Percentiles rank a stretch among this genome's conserved stretches.
phyloP scores from a whole-genome alignment of 768 basidiomycete genomes.

The Amyloporia xantha region DNA sequence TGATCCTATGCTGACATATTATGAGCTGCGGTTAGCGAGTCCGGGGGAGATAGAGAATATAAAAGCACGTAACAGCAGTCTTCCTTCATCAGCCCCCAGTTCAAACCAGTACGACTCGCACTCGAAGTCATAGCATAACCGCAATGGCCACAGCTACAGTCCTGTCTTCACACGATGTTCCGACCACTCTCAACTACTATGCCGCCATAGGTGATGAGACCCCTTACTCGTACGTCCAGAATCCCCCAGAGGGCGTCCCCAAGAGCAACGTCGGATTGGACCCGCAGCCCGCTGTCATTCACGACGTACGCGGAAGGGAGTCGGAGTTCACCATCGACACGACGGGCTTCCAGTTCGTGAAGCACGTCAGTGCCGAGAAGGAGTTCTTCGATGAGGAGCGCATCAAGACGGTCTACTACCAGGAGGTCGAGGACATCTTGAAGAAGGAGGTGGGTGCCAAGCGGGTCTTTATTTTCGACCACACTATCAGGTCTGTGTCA shows the following conservation, averaged over 20 bases:
- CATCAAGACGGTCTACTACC: constrained; percentile 34
- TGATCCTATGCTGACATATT: too few relatives aligned
- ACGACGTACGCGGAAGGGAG: constrained; percentile 27
- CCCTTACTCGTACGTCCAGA: constrained; percentile 30
- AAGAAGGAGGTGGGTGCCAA: constrained; percentile 35
- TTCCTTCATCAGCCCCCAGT: too few relatives aligned
- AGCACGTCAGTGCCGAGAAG: constrained; percentile 18
- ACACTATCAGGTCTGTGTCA: constrained; percentile 33
- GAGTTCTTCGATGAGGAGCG: constrained; percentile 26
- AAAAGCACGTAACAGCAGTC: too few relatives aligned
- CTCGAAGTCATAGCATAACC: too few relatives aligned
- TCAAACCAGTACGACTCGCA: too few relatives aligned
- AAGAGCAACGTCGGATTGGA: constrained; percentile 26
- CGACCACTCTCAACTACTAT: constrained; percentile 33
- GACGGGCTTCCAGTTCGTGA: constrained; percentile 39
- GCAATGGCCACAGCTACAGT: constrained; percentile 19
- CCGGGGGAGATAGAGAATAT: too few relatives aligned
- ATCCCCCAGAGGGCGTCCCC: constrained; percentile 15
- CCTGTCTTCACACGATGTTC: constrained; percentile 29
- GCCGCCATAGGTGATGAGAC: constrained; percentile 22
- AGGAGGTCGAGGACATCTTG: constrained; percentile 35
- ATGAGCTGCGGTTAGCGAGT: too few relatives aligned
- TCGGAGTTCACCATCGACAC: constrained; percentile 26
- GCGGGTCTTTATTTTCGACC: constrained; percentile 39
- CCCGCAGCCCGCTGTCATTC: constrained; percentile 19